Evolutionary conservation across 805 yeast species (phyloP).

Genomic region (Candida gorgasii): DNA sequence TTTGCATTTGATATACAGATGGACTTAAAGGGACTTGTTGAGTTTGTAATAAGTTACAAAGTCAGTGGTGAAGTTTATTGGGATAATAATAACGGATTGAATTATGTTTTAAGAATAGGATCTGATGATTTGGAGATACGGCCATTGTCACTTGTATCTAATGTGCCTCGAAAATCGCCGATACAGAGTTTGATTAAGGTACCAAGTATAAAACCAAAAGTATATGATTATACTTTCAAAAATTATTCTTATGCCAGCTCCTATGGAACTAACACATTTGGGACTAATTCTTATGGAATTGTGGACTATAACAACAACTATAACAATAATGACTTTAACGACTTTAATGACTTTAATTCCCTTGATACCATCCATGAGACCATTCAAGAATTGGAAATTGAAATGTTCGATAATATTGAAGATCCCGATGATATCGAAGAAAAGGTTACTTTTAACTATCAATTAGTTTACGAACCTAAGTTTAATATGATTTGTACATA

Average conservation of each 20-base stretch:
- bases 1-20: slow-evolving; percentile 51
- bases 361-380: slow-evolving; percentile 20
- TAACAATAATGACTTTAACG: not conserved
- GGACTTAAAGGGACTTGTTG: slow-evolving; percentile 8
- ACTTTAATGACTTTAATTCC: not conserved
- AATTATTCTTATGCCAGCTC: no score
- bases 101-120: slow-evolving; percentile 23
- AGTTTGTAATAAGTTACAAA: slow-evolving; percentile 26
- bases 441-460: not conserved
- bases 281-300: not conserved
- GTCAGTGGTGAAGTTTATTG: slow-evolving; percentile 31
- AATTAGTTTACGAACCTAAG: slow-evolving; percentile 3
- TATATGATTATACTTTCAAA: no score
- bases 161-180: no score
- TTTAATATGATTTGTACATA: not conserved
- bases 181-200: no score
- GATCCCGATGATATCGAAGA: not conserved
- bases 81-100: slow-evolving; percentile 39
- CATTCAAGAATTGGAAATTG: slow-evolving; percentile 17
- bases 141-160: no score
- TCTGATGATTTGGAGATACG: slow-evolving; percentile 20
- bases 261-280: no score
- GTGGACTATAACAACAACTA: not conserved
- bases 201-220: no score
- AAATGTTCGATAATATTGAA: slow-evolving; percentile 3